Conservation (phyloP, 164 flowering plant species). For the Vitis labrusca region DNA sequence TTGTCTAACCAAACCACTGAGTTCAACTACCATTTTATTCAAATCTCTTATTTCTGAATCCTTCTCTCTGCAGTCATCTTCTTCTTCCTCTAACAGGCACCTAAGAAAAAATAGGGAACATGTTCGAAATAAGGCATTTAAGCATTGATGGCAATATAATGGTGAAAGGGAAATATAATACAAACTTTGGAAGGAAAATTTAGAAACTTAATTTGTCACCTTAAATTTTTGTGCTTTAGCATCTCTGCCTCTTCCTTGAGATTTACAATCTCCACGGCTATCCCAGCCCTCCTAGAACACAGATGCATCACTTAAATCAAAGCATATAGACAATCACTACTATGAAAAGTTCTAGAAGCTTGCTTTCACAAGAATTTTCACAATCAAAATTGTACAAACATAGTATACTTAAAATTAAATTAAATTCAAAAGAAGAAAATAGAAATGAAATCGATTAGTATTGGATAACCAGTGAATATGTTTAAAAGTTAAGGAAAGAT, state of each 20-base stretch:
- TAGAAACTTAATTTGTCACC: constrained; percentile 31
- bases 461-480: no score
- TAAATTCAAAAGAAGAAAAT: background rate
- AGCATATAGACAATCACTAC: background rate
- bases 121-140: background rate
- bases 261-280: constrained; percentile 58
- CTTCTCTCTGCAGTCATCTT: constrained; percentile 76
- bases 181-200: background rate
- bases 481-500: no score
- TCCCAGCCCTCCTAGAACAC: constrained; percentile 29
- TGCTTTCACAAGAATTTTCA: no score
- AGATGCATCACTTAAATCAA: background rate
- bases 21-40: constrained; percentile 71
- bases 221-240: constrained; percentile 42
- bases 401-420: background rate
- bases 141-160: no score
- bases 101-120: constrained; percentile 28
- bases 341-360: background rate
- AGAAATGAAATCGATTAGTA: background rate
- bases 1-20: constrained; percentile 52
- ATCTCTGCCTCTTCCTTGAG: constrained; percentile 59
- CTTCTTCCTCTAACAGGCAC: constrained; percentile 77
- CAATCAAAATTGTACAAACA: no score
- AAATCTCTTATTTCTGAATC: constrained; percentile 67
- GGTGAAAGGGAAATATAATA: no score